Evolutionary conservation across 768 basidiomycete species (phyloP).

Genomic region (Lentinula aciculospora): DNA sequence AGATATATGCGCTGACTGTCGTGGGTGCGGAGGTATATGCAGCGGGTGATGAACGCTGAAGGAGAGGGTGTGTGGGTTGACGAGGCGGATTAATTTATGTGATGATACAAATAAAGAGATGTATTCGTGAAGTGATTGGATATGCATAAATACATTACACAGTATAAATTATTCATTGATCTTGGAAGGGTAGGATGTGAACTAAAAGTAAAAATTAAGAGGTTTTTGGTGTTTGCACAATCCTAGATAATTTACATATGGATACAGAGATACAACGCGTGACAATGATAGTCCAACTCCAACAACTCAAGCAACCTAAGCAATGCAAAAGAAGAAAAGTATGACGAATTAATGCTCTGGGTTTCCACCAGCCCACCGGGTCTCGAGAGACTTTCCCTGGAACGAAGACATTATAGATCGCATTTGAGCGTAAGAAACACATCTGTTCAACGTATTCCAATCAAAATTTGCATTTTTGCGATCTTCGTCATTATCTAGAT

Average conservation of each 20-base stretch:
- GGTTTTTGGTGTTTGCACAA: no score
- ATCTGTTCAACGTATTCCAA: background rate
- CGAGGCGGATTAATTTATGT: background rate
- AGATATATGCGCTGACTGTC: slow-evolving; percentile 46
- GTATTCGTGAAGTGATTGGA: no score
- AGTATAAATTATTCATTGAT: no score
- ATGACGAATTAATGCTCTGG: background rate
- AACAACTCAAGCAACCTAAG: no score
- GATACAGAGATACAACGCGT: no score
- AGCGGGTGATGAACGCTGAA: slow-evolving; percentile 48
- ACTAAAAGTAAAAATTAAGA: no score
- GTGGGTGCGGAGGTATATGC: slow-evolving; percentile 64
- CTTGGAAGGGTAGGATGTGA: no score
- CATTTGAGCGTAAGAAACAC: background rate
- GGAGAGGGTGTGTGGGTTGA: slow-evolving; percentile 26
- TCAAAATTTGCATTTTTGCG: background rate
- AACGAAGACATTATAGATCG: background rate
- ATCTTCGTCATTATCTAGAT: background rate
- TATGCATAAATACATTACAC: no score
- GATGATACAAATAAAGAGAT: background rate
- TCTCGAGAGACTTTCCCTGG: background rate
- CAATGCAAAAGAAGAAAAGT: no score
- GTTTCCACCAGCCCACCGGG: background rate
- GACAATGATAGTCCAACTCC: no score
- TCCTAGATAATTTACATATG: no score